phyloP scores from a whole-genome alignment of 495 filamentous ascomycete species.

The Pseudotulostoma volvatum region DNA sequence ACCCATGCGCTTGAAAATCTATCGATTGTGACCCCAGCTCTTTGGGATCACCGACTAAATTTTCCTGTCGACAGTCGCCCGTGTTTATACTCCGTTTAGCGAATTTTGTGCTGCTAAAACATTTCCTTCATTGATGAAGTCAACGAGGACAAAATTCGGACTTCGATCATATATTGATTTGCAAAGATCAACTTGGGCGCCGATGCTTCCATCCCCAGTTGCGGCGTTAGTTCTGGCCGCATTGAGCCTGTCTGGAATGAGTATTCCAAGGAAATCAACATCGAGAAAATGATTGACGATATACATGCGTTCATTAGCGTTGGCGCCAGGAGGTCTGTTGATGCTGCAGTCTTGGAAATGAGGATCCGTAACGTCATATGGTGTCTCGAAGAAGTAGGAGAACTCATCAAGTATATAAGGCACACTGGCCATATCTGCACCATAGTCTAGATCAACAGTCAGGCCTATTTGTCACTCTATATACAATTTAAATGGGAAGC shows the following conservation, averaged over 20 bases:
- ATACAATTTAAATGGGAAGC: too few species aligned
- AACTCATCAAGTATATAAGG: slow-evolving; percentile 58
- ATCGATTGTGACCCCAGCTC: too few species aligned
- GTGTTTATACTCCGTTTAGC: slow-evolving; percentile 37
- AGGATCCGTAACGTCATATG: slow-evolving; percentile 41
- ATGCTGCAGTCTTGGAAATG: slow-evolving; percentile 38
- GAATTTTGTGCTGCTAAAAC: slow-evolving; percentile 38
- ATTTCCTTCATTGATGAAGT: slow-evolving; percentile 51
- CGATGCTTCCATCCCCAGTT: slow-evolving; percentile 37
- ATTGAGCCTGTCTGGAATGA: slow-evolving; percentile 37
- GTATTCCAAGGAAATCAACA: slow-evolving; percentile 27
- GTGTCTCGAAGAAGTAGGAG: slow-evolving; percentile 53
- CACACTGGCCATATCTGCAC: slow-evolving; percentile 28
- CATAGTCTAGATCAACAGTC: slow-evolving; percentile 27
- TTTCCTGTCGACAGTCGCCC: too few species aligned
- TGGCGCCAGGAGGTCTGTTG: slow-evolving; percentile 38
- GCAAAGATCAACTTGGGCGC: slow-evolving; percentile 38
- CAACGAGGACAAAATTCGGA: slow-evolving; percentile 46
- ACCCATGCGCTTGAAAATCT: too few species aligned
- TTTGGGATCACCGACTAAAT: too few species aligned
- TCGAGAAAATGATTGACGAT: slow-evolving; percentile 35
- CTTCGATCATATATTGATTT: slow-evolving; percentile 32
- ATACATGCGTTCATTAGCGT: slow-evolving; percentile 36
- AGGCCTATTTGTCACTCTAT: too few species aligned
- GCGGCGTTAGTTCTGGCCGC: slow-evolving; percentile 41